Evolutionary conservation across 257 asterid genomes (phyloP).

Genomic region (Asclepias syriaca): DNA sequence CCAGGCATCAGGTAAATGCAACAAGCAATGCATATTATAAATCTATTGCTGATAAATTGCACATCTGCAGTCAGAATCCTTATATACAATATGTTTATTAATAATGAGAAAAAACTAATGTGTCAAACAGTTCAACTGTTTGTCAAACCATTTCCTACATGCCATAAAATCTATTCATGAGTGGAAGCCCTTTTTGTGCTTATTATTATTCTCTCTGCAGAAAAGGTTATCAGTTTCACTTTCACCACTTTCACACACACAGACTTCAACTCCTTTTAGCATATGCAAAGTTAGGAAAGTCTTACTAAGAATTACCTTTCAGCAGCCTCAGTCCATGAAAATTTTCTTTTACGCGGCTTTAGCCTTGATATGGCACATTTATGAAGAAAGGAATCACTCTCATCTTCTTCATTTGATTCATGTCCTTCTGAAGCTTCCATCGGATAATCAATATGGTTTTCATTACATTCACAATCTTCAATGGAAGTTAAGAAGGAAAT

Average conservation of each 20-base stretch:
- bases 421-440: slow-evolving; percentile 30
- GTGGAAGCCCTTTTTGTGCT: not conserved
- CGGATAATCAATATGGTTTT: slow-evolving; percentile 26
- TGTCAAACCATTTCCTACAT: not conserved
- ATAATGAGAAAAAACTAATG: not conserved
- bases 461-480: slow-evolving; percentile 29
- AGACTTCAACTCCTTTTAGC: not conserved
- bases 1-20: not conserved
- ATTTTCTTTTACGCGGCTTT: slow-evolving; percentile 48
- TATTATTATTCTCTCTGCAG: not conserved
- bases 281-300: slow-evolving; percentile 7
- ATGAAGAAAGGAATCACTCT: slow-evolving; percentile 35
- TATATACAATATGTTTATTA: not conserved
- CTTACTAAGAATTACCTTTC: slow-evolving; percentile 59
- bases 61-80: not conserved
- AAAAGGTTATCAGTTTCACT: not conserved
- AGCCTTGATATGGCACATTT: slow-evolving; percentile 51
- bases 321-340: slow-evolving; percentile 79
- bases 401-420: slow-evolving; percentile 44
- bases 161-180: not conserved
- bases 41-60: not conserved
- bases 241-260: not conserved
- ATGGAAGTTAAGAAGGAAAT: slow-evolving; percentile 26
- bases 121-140: not conserved
- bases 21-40: not conserved